These are phyloP conservation scores for Marchantia polymorpha DNA, from an alignment of 225 moss, liverwort and hornwort species.

Conservation along the genomic window DNA sequence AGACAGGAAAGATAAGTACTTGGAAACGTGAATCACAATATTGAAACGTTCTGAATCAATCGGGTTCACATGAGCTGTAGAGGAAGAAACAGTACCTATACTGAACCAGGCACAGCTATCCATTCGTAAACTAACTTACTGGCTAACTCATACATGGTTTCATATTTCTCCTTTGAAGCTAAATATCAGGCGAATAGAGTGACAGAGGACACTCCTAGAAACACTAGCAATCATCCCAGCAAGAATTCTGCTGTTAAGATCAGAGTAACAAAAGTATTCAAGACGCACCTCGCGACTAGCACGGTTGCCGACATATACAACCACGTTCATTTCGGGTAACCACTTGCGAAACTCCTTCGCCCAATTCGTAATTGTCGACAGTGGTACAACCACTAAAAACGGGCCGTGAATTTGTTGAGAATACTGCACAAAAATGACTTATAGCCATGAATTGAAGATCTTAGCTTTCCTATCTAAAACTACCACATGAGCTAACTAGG, in stretches of 20 bases:
- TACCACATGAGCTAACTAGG: background rate
- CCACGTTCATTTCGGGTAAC: constrained; percentile 97
- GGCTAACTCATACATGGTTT: no score
- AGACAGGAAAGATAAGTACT: background rate
- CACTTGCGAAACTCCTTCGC: constrained; percentile 99
- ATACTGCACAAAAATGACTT: constrained; percentile 55
- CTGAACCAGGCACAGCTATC: background rate
- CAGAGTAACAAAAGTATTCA: background rate
- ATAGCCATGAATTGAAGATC: background rate
- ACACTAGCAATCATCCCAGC: background rate
- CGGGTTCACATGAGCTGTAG: background rate
- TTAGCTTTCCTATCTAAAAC: background rate
- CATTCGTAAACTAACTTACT: background rate
- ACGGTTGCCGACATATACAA: constrained; percentile 98
- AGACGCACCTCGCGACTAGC: constrained; percentile 86
- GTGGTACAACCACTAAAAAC: constrained; percentile 93
- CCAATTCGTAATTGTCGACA: constrained; percentile 99
- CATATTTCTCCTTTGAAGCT: no score
- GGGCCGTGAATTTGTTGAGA: constrained; percentile 98
- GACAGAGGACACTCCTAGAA: no score
- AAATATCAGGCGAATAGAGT: no score
- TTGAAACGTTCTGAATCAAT: no score
- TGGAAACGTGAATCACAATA: background rate
- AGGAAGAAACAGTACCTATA: background rate
- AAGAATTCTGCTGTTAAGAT: background rate